Evolutionary conservation across 2,329 filamentous ascomycete species (phyloP).

Genomic region (Venturia effusa): DNA sequence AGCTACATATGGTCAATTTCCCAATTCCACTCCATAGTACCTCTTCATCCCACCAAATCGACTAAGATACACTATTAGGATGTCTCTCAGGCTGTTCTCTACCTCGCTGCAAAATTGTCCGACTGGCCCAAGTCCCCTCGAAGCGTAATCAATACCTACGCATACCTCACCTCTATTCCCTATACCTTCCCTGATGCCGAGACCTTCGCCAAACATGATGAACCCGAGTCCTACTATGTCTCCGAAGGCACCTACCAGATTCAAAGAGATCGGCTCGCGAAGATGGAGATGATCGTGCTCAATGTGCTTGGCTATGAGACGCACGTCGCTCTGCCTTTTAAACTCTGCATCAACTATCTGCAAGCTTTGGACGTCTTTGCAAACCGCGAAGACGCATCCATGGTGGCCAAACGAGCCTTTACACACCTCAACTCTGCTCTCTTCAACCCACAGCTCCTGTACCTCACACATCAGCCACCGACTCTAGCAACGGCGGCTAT

Average conservation of each 20-base stretch:
- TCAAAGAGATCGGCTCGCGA: constrained; percentile 53
- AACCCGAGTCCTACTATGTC: constrained; percentile 42
- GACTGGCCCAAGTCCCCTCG: constrained; percentile 64
- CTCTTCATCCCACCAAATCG: not conserved
- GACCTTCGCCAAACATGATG: constrained; percentile 15
- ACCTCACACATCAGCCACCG: constrained; percentile 83
- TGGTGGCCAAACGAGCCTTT: constrained; percentile 54
- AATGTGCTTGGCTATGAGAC: constrained; percentile 69
- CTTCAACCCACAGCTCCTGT: constrained; percentile 77
- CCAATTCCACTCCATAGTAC: too few relatives aligned
- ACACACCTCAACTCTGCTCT: constrained; percentile 79
- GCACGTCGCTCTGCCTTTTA: constrained; percentile 75
- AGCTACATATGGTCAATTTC: not conserved
- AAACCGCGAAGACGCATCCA: constrained; percentile 28
- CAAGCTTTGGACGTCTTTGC: constrained; percentile 68
- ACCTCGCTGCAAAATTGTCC: constrained; percentile 73
- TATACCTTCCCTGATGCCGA: constrained; percentile 41
- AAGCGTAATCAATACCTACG: constrained; percentile 75
- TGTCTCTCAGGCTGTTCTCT: constrained; percentile 70
- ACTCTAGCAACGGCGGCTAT: constrained; percentile 78
- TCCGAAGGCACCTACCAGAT: constrained; percentile 61
- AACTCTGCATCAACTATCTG: constrained; percentile 81
- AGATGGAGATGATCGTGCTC: constrained; percentile 68
- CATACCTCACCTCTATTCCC: constrained; percentile 59
- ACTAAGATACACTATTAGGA: constrained; percentile 41